Evolutionary conservation across 208 protist species (phyloP), one percentile per base, ranked within the genome.

Genomic region (Herpetomonas samuelpessoai): DNA sequence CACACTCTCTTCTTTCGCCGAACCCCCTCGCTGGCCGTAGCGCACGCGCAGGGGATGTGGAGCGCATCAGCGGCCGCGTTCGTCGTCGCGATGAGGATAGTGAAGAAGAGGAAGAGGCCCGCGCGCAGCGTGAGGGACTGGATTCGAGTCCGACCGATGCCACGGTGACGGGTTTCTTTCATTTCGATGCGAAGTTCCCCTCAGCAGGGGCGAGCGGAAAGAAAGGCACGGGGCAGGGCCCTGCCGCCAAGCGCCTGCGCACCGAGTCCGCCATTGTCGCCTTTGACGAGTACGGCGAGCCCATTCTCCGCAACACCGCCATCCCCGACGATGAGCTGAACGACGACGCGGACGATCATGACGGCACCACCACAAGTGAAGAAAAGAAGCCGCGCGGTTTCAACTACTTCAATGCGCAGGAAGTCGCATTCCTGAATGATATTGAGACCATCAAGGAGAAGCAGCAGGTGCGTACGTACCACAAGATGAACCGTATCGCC

Each of bases 321-420:
- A 49, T 84, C n/a, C 59, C 62, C 2, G 46, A 31, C 22, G 28
- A 9, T 28, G 47, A 48, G 27, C 41, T 47, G 19, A 25, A 19
- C 16, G 48, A 54, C 22, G 47, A 49, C 3, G 61, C 41, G 21
- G 3, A 12, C 4, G 30, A 14, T 9, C n/a, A 46, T 0, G 28
- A 39, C 46, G 24, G 38, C 44, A 16, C n/a, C 39, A 7, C 18
- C 39, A 39, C 9, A 3, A 45, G 52, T 21, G 24, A 61, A 9
- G 49, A 30, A 19, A 22, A 50, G n/a, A 62, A 62, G 28, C 26
- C 48, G 39, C 22, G 46, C 18, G 7, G 57, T 16, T 94, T 94
- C 73, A 70, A 94, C 27, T 88, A 78, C 58, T 91, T 92, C 52
- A 26, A 45, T 0, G 75, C 74, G 2, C 88, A 94, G 62, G 78